Conservation (phyloP, 768 basidiomycete genomes). For the Mycena filopes region DNA sequence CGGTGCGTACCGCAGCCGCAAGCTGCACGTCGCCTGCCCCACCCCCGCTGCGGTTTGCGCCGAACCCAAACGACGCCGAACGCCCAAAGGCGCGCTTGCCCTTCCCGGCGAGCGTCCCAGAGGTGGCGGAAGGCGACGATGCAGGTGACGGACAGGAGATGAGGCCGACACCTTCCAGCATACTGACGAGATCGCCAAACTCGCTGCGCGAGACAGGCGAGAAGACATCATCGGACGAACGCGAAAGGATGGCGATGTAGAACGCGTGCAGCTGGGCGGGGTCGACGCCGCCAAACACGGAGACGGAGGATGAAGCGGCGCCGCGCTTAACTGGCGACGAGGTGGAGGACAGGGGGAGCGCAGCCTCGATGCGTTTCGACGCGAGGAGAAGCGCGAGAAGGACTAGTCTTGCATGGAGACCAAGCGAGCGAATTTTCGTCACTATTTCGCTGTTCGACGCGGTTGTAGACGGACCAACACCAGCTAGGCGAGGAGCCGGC, state of each 20-base stretch:
- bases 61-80: conserved; percentile 64
- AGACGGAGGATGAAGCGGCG: conserved; percentile 44
- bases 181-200: conserved; percentile 75
- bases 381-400: conserved; percentile 74
- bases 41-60: conserved; percentile 47
- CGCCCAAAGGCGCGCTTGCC: conserved; percentile 66
- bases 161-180: conserved; percentile 81
- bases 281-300: conserved; percentile 58
- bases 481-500: conserved; percentile 35
- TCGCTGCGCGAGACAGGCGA: conserved; percentile 78
- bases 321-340: conserved; percentile 66
- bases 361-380: conserved; percentile 67
- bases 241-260: conserved; percentile 68
- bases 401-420: conserved; percentile 78
- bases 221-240: conserved; percentile 65
- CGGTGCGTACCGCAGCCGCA: conserved; percentile 69
- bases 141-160: conserved; percentile 53
- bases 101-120: conserved; percentile 55
- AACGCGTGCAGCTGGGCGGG: conserved; percentile 70
- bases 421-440: conserved; percentile 72
- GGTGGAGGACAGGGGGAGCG: conserved; percentile 61
- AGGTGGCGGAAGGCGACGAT: conserved; percentile 34
- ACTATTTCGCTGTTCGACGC: conserved; percentile 67
- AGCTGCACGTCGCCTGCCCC: conserved; percentile 60
- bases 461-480: conserved; percentile 36